Conservation (phyloP, 2,329 filamentous ascomycete species). For the Sordariomycetes sp. region DNA sequence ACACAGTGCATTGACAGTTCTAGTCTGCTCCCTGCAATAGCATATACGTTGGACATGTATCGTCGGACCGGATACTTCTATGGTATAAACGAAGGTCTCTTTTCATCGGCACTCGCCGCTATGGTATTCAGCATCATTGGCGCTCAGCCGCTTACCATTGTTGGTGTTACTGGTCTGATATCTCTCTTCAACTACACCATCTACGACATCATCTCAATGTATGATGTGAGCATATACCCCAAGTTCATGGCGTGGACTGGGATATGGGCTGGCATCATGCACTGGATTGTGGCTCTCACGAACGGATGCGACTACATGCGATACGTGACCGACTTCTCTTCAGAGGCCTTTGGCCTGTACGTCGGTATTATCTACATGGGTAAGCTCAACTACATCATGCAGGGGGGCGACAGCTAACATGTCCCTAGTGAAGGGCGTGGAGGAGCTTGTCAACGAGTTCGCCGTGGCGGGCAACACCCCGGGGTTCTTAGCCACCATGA, state of each 20-base stretch:
- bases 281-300: constrained; percentile 43
- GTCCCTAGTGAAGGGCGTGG: constrained; percentile 40
- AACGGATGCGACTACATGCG: constrained; percentile 49
- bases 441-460: constrained; percentile 44
- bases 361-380: constrained; percentile 46
- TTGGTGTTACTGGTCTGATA: constrained; percentile 46
- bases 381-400: constrained; percentile 13
- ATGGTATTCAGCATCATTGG: constrained; percentile 42
- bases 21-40: constrained; percentile 45
- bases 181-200: constrained; percentile 51
- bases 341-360: constrained; percentile 43
- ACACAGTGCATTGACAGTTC: not conserved
- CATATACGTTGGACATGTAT: constrained; percentile 50
- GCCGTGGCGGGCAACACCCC: constrained; percentile 20
- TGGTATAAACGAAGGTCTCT: constrained; percentile 46
- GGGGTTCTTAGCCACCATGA: constrained; percentile 31
- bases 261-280: constrained; percentile 48
- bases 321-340: constrained; percentile 48
- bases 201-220: constrained; percentile 42
- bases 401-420: not conserved
- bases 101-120: constrained; percentile 44
- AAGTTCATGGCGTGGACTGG: constrained; percentile 46
- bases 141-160: constrained; percentile 45
- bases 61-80: constrained; percentile 43
- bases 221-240: constrained; percentile 40